Evolutionary conservation across 176 grass and related monocot species (phyloP), one percentile per base, ranked within the genome.

Genomic region (Rhipidocladum racemiflorum): DNA sequence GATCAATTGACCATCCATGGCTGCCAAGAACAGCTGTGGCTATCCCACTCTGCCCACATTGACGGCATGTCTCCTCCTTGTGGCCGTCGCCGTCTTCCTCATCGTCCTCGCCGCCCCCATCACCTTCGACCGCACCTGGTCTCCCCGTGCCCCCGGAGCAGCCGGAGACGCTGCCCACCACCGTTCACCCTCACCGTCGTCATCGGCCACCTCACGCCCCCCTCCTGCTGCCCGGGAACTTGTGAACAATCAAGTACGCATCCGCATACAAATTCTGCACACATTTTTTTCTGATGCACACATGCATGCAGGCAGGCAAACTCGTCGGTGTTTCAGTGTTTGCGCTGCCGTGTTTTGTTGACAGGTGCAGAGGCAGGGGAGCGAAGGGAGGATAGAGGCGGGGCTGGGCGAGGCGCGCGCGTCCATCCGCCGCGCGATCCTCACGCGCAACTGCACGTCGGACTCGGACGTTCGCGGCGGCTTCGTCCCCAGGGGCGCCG

Each of bases 401-500:
- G 86, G 82, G 29, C 82, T 91, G 17, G 65, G 43, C 17, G 35
- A 72, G 43, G 89, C 85, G 39, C 70, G 76, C 6, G 49, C 35
- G 28, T 55, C 85, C 16, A 77, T 91, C 61, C 65, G 60, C 46
- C 74, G 51, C 4, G 88, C 88, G 4, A 65, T 65, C 15, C 49
- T 71, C 18, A 24, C 66, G 4, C 83, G 68, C 42, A 90, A 84
- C 50, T 30, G 65, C 44, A 55, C 65, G 38, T 74, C 83, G 17
- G 65, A 23, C 4, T 13, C 43, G 43, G 40, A 5, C 34, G 79
- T 17, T 57, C 55, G 24, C 5, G 78, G 78, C 69, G 59, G 60
- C 18, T 87, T 86, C 72, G 48, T 86, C 13, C 84, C 84, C 14
- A 79, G 74, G 57, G 88, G 88, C 55, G 23, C 72, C 17, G 74